These are phyloP conservation scores for Xylariomycetidae sp. DNA, from an alignment of 2,329 filamentous ascomycete species.

Conservation along the genomic window DNA sequence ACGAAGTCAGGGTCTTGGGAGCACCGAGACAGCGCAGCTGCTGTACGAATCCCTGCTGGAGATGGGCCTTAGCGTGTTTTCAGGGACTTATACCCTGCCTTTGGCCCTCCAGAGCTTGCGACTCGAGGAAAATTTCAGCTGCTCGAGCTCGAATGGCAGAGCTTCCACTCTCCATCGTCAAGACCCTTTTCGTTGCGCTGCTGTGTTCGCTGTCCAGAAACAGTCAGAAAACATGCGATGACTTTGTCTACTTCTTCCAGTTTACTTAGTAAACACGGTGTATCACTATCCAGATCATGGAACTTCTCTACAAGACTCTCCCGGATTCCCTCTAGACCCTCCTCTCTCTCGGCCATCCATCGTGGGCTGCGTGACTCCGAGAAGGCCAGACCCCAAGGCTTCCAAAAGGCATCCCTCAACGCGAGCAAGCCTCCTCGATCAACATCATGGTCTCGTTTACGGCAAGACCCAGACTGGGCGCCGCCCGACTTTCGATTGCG, in stretches of 20 bases:
- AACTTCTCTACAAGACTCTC: slow-evolving; percentile 4
- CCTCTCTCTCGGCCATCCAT: slow-evolving; percentile 64
- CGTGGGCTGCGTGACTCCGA: slow-evolving; percentile 50
- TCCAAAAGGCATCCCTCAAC: slow-evolving; percentile 18
- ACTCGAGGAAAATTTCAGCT: no score
- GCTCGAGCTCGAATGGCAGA: no score
- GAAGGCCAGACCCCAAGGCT: slow-evolving; percentile 27
- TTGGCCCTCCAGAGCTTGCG: no score
- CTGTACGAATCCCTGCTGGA: no score
- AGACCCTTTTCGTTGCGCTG: not conserved
- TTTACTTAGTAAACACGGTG: slow-evolving; percentile 22
- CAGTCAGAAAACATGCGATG: slow-evolving; percentile 24
- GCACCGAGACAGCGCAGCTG: no score
- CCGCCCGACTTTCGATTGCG: slow-evolving; percentile 29
- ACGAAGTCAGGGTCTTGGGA: no score
- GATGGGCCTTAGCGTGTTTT: no score
- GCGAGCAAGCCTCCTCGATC: slow-evolving; percentile 15
- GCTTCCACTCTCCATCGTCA: not conserved
- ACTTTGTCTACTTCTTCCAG: slow-evolving; percentile 20
- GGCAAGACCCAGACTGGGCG: slow-evolving; percentile 10
- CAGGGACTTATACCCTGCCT: no score
- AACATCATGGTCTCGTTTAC: slow-evolving; percentile 12
- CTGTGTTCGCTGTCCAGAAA: no score
- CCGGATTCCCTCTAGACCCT: slow-evolving; percentile 30
- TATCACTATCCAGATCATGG: slow-evolving; percentile 12